These are phyloP conservation scores for Neurospora pannonica DNA, from an alignment of 495 filamentous ascomycete species.

Conservation along the genomic window DNA sequence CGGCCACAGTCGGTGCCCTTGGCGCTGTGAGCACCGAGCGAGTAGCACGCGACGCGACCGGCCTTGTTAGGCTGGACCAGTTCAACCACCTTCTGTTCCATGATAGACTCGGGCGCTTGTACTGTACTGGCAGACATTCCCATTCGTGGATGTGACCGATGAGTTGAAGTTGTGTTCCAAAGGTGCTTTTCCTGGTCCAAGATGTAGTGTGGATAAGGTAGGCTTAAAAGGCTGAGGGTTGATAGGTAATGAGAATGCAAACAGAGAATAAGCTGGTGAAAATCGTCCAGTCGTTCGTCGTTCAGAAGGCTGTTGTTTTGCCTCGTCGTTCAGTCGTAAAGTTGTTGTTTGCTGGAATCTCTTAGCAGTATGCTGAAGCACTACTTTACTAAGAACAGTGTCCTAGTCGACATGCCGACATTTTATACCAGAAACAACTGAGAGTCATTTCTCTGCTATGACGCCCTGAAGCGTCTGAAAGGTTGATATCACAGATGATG, in stretches of 20 bases:
- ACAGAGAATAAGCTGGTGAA: background rate
- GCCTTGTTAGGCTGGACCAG: background rate
- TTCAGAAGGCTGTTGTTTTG: background rate
- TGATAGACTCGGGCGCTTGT: background rate
- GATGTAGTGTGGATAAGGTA: background rate
- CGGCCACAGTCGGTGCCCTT: background rate
- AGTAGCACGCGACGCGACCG: background rate
- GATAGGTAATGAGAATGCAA: background rate
- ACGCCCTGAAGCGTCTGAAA: background rate
- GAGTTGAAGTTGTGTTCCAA: background rate
- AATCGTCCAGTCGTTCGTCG: background rate
- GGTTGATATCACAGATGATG: background rate
- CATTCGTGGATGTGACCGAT: background rate
- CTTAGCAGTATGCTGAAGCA: background rate
- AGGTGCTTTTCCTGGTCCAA: background rate
- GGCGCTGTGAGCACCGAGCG: background rate
- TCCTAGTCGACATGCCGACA: background rate
- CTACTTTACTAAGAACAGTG: background rate
- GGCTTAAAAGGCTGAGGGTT: background rate
- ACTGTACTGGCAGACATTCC: background rate
- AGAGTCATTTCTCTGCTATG: background rate
- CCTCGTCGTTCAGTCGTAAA: background rate
- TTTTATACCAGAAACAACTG: background rate
- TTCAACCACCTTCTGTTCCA: background rate
- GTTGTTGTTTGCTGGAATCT: background rate